Percentiles rank a stretch among this genome's conserved stretches.
Conservation (phyloP, 164 flowering plant species). For the Cinnamomum chago region DNA sequence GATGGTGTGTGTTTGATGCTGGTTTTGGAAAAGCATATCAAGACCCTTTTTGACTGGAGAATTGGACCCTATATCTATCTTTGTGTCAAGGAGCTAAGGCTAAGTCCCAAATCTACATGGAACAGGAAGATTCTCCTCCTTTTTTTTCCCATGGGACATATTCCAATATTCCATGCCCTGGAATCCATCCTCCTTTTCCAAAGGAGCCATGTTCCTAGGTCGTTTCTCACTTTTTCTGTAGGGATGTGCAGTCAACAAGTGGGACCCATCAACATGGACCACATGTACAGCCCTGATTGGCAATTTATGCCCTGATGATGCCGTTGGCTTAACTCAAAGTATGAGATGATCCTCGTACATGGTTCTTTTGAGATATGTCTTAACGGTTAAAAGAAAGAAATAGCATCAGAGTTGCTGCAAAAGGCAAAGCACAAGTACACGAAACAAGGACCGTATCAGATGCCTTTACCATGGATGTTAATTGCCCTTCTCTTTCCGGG, state of each 20-base stretch:
- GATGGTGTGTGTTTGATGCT: not conserved
- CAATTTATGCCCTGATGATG: not conserved
- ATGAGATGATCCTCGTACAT: not conserved
- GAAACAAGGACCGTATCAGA: not conserved
- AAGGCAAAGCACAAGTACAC: not conserved
- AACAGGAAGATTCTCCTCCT: not conserved
- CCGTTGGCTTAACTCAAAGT: not conserved
- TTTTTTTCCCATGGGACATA: not conserved
- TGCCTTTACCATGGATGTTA: not conserved
- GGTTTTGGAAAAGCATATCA: not conserved
- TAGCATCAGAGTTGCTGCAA: not conserved
- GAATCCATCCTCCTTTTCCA: conserved; percentile 2
- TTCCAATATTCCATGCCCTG: not conserved
- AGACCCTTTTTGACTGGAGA: not conserved
- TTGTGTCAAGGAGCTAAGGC: not conserved
- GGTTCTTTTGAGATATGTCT: not conserved
- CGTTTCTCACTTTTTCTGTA: not conserved
- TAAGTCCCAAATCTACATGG: not conserved
- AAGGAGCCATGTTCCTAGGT: not conserved
- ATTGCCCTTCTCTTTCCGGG: not conserved
- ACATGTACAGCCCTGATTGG: conserved; percentile 1
- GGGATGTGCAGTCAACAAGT: conserved; percentile 5
- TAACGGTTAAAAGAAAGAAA: not conserved
- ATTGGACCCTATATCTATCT: not conserved
- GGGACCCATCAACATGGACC: conserved; percentile 1